A percentile compares a stretch with the other conserved stretches of the same genome.
Conservation (phyloP, 257 asterid species). For the Jacaranda mimosifolia region DNA sequence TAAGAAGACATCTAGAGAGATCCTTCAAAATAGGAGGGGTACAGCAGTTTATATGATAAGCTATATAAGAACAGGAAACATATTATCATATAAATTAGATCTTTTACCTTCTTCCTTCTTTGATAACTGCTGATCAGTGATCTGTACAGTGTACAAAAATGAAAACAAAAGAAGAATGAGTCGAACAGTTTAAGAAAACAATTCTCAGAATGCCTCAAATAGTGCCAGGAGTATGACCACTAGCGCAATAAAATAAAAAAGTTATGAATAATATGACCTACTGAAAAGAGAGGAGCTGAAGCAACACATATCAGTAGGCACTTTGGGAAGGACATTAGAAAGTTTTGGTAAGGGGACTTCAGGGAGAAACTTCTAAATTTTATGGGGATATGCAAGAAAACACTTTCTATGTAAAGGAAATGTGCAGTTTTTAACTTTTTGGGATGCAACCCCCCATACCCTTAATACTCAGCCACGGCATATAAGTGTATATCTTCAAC, state of each 20-base stretch:
- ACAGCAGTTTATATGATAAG: background rate
- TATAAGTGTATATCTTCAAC: slow-evolving; percentile 3
- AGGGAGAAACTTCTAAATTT: background rate
- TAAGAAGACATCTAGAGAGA: background rate
- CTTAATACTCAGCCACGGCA: background rate
- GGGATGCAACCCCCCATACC: background rate
- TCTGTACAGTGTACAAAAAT: slow-evolving; percentile 58
- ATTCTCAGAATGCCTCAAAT: background rate
- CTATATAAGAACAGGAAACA: background rate
- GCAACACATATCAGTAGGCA: background rate
- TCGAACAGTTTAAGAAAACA: slow-evolving; percentile 12
- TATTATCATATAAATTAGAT: background rate
- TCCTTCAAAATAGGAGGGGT: background rate
- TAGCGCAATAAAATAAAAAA: slow-evolving; percentile 22
- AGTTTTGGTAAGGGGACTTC: background rate
- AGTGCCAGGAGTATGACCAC: slow-evolving; percentile 18
- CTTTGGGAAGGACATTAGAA: background rate
- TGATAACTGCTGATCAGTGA: slow-evolving; percentile 71
- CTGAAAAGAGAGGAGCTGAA: slow-evolving; percentile 11
- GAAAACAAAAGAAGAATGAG: slow-evolving; percentile 31
- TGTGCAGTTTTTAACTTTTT: background rate
- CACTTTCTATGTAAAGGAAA: background rate
- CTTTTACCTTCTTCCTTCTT: slow-evolving; percentile 83
- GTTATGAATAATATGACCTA: background rate
- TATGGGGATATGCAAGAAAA: background rate